phyloP scores from a whole-genome alignment of 306 rosid species.

The Inga laurina region DNA sequence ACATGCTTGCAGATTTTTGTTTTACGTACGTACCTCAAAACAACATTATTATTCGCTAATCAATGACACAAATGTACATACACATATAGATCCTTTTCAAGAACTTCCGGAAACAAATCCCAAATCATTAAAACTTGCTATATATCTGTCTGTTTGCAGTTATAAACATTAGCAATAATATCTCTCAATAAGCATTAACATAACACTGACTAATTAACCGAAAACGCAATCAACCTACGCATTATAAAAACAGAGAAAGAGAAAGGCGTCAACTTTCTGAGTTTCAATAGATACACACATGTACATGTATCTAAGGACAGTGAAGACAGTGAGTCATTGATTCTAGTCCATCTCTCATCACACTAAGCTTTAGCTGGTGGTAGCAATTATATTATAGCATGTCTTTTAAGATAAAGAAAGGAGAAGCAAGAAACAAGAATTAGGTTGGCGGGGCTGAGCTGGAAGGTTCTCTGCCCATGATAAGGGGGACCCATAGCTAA shows the following conservation, averaged over 20 bases:
- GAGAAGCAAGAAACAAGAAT: background rate
- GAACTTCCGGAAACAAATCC: background rate
- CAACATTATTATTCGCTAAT: background rate
- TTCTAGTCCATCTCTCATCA: background rate
- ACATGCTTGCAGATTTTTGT: background rate
- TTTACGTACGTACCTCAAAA: background rate
- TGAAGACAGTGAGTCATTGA: background rate
- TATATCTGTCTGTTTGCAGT: background rate
- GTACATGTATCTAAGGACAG: background rate
- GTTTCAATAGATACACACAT: background rate
- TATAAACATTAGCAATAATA: background rate
- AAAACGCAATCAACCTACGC: background rate
- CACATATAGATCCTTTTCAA: background rate
- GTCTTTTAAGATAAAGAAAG: background rate
- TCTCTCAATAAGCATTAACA: background rate
- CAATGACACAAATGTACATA: background rate
- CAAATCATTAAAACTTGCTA: background rate
- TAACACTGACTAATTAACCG: background rate
- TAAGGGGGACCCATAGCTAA: constrained; percentile 41
- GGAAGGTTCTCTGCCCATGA: constrained; percentile 43
- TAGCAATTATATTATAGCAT: constrained; percentile 13
- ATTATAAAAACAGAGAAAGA: background rate
- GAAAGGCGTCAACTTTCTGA: background rate
- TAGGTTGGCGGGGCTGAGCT: constrained; percentile 34
- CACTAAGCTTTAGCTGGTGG: background rate